A percentile compares a stretch with the other conserved stretches of the same genome.
These are phyloP conservation scores for Neckera pumila DNA, from an alignment of 225 moss, liverwort and hornwort genomes.

Conservation along the genomic window DNA sequence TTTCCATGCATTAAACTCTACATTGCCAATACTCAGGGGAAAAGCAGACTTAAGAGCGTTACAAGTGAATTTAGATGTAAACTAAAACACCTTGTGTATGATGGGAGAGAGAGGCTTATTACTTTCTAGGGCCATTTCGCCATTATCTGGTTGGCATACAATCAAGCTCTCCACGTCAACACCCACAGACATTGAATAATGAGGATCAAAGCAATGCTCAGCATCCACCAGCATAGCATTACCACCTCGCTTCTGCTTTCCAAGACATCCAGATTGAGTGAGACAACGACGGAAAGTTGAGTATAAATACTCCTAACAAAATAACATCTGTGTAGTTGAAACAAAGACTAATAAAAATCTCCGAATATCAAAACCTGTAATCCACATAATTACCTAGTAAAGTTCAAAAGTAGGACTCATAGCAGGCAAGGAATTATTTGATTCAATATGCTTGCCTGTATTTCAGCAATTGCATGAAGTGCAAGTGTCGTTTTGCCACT, in stretches of 20 bases:
- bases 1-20: not conserved
- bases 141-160: conserved; percentile 93
- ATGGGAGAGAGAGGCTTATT: not conserved
- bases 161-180: conserved; percentile 94
- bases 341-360: not conserved
- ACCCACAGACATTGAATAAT: conserved; percentile 82
- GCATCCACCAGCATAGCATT: conserved; percentile 95
- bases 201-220: conserved; percentile 93
- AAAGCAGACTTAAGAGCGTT: not conserved
- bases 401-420: not conserved
- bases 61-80: not conserved
- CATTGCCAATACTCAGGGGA: not conserved
- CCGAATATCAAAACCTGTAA: not conserved
- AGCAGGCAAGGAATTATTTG: not conserved
- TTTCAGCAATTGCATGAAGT: conserved; percentile 87
- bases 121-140: conserved; percentile 95
- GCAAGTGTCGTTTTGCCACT: conserved; percentile 97
- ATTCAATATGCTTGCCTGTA: conserved; percentile 43
- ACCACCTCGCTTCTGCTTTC: conserved; percentile 69
- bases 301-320: not conserved
- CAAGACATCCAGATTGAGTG: conserved; percentile 8
- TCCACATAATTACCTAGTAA: not conserved
- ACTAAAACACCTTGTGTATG: not conserved
- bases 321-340: not conserved
- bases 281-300: not conserved